Base-by-base conservation (phyloP, 2,329 filamentous ascomycete species). In the Verticillium tricorpus region DNA sequence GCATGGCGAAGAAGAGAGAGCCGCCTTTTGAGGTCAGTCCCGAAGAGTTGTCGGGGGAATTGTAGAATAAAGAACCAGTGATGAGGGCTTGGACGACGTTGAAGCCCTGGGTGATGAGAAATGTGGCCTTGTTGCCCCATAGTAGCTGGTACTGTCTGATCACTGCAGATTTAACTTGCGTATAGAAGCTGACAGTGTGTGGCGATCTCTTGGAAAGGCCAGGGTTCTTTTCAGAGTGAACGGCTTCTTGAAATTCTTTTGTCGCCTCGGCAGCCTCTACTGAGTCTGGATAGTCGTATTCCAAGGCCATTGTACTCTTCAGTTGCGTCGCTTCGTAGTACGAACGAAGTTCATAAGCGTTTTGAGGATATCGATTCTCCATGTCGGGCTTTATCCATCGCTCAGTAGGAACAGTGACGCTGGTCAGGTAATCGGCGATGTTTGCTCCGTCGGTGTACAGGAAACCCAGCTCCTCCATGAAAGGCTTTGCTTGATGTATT, bases 31-130 rank as follows among this genome's bases (percentile, higher is more conserved):
- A 69, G 70, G 90, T 90, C 0, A 91, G 73, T 8, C 88, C 88
- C 1, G 73, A 78, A 0, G 85, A 84, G 58, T 82, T 85, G 28
- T 75, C 62, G 0, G 86, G 81, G 0, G 87, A 83, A 61, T 87
- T 80, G 73, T 90, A 91, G 73, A 91, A 91, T 3, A 90, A 77
- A 0, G 87, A 89, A 7, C 87, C 88, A 2, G 82, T 78, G 61
- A 90, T 83, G 5, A 91, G 72, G 0, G 87, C 86, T 67, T 89
- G 85, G 0, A 79, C 67, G 8, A 89, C 68, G 1, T 83, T 86
- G 0, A 82, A 80, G 5, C 78, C 72, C 66, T 89, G 85, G 69
- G 87, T 88, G 73, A 89, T 85, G 64, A 87, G 66, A 40, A 89
- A 85, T 0, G 85, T 87, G 0, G 82, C 78, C 66, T 86, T 88